A percentile compares a stretch with the other conserved stretches of the same genome.
These are phyloP conservation scores for Spongispora temasekensis DNA, from an alignment of 1,284 basidiomycete species.

Conservation along the genomic window DNA sequence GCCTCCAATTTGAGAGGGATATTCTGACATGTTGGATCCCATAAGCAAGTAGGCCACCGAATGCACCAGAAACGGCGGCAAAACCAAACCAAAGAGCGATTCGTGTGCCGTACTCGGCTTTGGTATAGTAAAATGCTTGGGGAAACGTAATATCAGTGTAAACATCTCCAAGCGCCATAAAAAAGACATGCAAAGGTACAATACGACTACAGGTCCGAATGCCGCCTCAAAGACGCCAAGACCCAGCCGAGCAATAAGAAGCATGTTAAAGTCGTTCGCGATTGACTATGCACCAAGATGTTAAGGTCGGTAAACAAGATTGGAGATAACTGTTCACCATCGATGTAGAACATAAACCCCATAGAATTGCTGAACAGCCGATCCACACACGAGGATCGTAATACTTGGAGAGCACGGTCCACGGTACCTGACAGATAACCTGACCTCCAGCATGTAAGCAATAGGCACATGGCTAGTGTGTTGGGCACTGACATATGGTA, in stretches of 20 bases:
- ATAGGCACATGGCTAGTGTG: not conserved
- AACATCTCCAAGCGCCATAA: not conserved
- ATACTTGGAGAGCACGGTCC: slow-evolving; percentile 64
- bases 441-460: slow-evolving; percentile 27
- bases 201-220: slow-evolving; percentile 46
- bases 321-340: slow-evolving; percentile 48
- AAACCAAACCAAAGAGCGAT: slow-evolving; percentile 81
- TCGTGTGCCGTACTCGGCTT: slow-evolving; percentile 67
- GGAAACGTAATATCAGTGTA: slow-evolving; percentile 1
- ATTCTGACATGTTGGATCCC: slow-evolving; percentile 61
- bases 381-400: slow-evolving; percentile 68
- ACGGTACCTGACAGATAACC: slow-evolving; percentile 74
- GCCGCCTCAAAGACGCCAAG: slow-evolving; percentile 73
- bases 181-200: slow-evolving; percentile 64
- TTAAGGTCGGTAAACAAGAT: not conserved
- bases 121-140: slow-evolving; percentile 75
- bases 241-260: slow-evolving; percentile 60
- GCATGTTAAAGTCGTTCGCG: slow-evolving; percentile 55
- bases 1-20: slow-evolving; percentile 56
- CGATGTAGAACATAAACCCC: slow-evolving; percentile 69
- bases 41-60: slow-evolving; percentile 74
- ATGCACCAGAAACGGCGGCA: slow-evolving; percentile 77
- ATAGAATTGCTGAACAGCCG: slow-evolving; percentile 63
- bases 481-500: slow-evolving; percentile 62
- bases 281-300: slow-evolving; percentile 47